Evolutionary conservation across 495 filamentous ascomycete species (phyloP), one percentile per base, ranked within the genome.

Genomic region (Letharia columbiana): DNA sequence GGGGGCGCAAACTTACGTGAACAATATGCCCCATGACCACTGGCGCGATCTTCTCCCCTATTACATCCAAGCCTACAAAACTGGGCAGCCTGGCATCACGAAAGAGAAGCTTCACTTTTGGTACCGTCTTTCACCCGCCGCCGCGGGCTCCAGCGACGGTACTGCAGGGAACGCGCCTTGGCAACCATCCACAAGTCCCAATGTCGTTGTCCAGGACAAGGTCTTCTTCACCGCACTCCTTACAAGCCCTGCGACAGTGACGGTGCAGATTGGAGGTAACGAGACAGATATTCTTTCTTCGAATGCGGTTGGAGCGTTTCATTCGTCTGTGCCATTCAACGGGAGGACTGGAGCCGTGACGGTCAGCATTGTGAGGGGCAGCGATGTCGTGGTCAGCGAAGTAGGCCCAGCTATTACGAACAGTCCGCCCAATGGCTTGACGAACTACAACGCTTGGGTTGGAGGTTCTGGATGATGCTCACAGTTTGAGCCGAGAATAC

Each of bases 51-150:
- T 86, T 0, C 76, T 89, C 5, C 86, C 87, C 0, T 85, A 84
- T 69, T 83, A 86, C 66, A 89, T 89, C 65, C 78, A 77, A 41
- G 79, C 81, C 13, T 88, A 86, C 77, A 87, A 86, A 66, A 67
- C 74, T 1, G 69, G 78, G 11, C 65, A 80, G 18, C n/a, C 71
- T 20, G 28, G 74, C 23, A 72, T 83, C 37, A 72, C 74, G 0
- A 70, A 78, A 62, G 77, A 83, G 12, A 78, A 82, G n/a, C 75
- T 87, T 4, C 75, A 83, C 13, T 82, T 78, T 17, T 90, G 87
- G 87, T 90, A 90, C 71, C 84, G 87, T 17, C 62, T 74, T 4
- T 75, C 75, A 17, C 75, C 78, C 11, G 69, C 69, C 18, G 42
- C 44, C 31, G 67, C 72, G 23, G 77, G 81, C 39, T 66, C 65